Conservation (phyloP, 208 protist species). For the Wallacemonas collosoma region DNA sequence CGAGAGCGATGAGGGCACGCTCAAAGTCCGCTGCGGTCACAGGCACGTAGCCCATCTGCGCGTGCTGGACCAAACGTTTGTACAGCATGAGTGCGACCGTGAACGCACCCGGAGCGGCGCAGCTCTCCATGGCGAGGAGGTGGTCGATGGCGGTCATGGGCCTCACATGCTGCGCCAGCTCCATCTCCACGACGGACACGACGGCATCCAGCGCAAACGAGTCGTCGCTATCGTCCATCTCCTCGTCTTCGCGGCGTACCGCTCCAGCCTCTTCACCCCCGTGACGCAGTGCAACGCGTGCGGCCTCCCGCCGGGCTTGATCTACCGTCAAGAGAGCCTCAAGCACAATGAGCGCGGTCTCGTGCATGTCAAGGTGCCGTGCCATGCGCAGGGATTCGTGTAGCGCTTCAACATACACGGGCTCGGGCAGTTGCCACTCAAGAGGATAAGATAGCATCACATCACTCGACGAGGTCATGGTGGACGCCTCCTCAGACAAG, state of each 20-base stretch:
- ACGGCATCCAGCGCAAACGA: constrained; percentile 65
- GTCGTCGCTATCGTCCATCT: constrained; percentile 18
- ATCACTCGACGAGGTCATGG: no score
- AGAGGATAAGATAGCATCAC: no score
- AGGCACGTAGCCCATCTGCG: constrained; percentile 37
- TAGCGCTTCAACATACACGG: constrained; percentile 48
- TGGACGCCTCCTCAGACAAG: no score
- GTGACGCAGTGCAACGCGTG: constrained; percentile 2
- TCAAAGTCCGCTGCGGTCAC: constrained; percentile 37
- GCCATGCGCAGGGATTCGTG: constrained; percentile 44
- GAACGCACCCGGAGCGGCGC: constrained; percentile 49
- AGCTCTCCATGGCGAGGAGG: constrained; percentile 71
- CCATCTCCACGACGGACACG: constrained; percentile 55
- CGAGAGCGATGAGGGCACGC: constrained; percentile 53
- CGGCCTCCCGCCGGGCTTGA: constrained; percentile 21
- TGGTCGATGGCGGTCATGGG: constrained; percentile 66
- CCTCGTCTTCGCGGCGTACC: neutral
- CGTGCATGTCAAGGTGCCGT: constrained; percentile 28
- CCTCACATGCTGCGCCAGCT: constrained; percentile 36
- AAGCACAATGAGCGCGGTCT: constrained; percentile 47
- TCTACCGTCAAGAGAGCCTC: constrained; percentile 55
- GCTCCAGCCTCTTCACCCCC: neutral
- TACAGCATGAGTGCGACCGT: constrained; percentile 67
- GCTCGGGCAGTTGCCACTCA: constrained; percentile 32
- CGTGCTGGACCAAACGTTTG: constrained; percentile 64